These are phyloP conservation scores for Xylariaceae sp. DNA, from an alignment of 2,329 filamentous ascomycete species.

Conservation along the genomic window DNA sequence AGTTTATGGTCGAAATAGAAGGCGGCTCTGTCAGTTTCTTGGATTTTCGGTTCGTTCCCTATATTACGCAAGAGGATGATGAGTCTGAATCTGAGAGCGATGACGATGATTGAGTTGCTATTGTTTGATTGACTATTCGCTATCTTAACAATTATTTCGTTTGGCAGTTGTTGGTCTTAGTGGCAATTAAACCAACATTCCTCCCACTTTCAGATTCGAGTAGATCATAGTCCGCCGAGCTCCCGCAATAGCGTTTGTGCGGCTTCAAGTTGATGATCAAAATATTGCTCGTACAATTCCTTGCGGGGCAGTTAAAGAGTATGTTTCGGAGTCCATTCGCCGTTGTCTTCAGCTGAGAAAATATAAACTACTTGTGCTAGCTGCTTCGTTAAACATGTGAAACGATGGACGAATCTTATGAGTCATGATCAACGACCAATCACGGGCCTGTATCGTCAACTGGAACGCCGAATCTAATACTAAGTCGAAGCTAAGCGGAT, in stretches of 20 bases:
- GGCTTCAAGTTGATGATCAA: too few relatives aligned
- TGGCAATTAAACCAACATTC: too few relatives aligned
- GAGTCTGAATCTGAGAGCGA: slow-evolving; percentile 51
- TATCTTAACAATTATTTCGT: neutral
- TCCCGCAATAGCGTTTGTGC: too few relatives aligned
- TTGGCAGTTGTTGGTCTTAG: neutral
- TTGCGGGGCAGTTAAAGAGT: too few relatives aligned
- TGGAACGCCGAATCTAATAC: too few relatives aligned
- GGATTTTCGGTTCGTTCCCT: slow-evolving; percentile 83
- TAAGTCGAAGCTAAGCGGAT: too few relatives aligned
- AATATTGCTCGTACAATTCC: too few relatives aligned
- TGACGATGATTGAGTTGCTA: slow-evolving; percentile 38
- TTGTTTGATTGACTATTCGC: neutral
- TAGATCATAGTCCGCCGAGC: too few relatives aligned
- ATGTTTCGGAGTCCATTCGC: neutral
- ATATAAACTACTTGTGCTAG: neutral
- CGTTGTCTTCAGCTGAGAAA: neutral
- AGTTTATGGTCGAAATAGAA: slow-evolving; percentile 94
- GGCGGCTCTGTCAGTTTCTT: slow-evolving; percentile 73
- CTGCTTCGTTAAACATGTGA: too few relatives aligned
- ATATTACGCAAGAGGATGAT: slow-evolving; percentile 66
- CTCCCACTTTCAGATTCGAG: too few relatives aligned
- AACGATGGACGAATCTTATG: neutral
- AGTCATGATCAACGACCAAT: too few relatives aligned
- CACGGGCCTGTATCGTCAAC: too few relatives aligned